A percentile compares a stretch with the other conserved stretches of the same genome.
These are phyloP conservation scores for Poa annua DNA, from an alignment of 176 grass and related monocot species.

Conservation along the genomic window DNA sequence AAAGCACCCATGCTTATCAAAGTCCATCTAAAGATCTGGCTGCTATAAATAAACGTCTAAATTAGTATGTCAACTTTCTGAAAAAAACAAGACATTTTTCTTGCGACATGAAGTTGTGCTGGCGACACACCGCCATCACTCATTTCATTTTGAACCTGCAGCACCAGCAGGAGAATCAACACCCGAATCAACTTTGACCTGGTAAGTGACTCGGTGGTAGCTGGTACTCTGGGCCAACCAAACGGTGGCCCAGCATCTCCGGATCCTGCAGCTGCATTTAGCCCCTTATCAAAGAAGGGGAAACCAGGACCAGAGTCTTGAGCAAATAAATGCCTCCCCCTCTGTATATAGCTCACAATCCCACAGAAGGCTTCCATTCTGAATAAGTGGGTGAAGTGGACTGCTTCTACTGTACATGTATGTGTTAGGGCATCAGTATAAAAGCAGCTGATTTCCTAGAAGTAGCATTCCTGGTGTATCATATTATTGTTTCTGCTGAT, in stretches of 20 bases:
- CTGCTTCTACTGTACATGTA: conserved; percentile 58
- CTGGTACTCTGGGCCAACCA: conserved; percentile 66
- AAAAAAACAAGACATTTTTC: conserved; percentile 9
- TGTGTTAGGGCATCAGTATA: conserved; percentile 45
- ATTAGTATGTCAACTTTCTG: conserved; percentile 56
- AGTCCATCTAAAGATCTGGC: conserved; percentile 86
- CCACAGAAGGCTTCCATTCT: conserved; percentile 38
- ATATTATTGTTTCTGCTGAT: conserved; percentile 35
- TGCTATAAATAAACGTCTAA: conserved; percentile 79
- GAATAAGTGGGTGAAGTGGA: conserved; percentile 56
- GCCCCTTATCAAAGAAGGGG: conserved; percentile 60
- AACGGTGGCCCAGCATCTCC: conserved; percentile 65
- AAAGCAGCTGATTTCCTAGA: conserved; percentile 42
- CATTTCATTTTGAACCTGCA: conserved; percentile 43
- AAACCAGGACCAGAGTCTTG: conserved; percentile 57
- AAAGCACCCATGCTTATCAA: conserved; percentile 87
- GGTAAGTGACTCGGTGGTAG: conserved; percentile 91
- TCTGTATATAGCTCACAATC: conserved; percentile 55
- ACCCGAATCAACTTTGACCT: conserved; percentile 88
- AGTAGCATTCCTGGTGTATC: conserved; percentile 42
- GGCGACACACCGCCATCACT: conserved; percentile 29
- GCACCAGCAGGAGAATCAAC: conserved; percentile 63
- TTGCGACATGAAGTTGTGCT: conserved; percentile 15
- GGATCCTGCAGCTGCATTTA: conserved; percentile 51
- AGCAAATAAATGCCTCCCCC: conserved; percentile 42